Evolutionary conservation across 495 filamentous ascomycete species (phyloP).

Genomic region (Glonium stellatum): DNA sequence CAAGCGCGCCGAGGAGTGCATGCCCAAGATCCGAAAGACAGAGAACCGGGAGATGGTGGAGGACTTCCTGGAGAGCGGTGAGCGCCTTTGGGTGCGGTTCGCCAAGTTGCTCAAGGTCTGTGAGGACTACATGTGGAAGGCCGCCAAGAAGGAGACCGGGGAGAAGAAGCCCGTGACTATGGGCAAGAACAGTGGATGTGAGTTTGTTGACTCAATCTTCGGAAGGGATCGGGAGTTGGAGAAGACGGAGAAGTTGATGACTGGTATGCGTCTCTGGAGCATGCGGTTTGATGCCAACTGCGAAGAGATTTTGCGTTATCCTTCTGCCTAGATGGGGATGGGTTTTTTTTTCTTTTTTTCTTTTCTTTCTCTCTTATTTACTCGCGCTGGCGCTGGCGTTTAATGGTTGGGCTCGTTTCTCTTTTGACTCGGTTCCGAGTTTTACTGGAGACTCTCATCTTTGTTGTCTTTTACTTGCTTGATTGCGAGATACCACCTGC

Average conservation of each 20-base stretch:
- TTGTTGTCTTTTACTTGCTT: neutral
- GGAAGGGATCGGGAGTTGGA: conserved; percentile 87
- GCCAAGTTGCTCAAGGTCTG: conserved; percentile 82
- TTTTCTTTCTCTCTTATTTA: too few relatives aligned
- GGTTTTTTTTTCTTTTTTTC: too few relatives aligned
- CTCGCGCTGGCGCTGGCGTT: neutral
- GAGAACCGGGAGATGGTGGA: conserved; percentile 77
- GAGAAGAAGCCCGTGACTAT: conserved; percentile 61
- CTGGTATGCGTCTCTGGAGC: conserved; percentile 84
- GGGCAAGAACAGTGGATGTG: conserved; percentile 86
- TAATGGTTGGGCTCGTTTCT: conserved; percentile 6
- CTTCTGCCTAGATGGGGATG: conserved; percentile 33
- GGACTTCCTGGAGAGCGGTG: conserved; percentile 87
- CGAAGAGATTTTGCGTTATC: conserved; percentile 70
- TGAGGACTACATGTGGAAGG: conserved; percentile 87
- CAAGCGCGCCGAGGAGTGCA: conserved; percentile 80
- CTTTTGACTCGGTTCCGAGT: conserved; percentile 10
- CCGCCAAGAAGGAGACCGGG: conserved; percentile 55
- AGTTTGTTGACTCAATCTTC: conserved; percentile 97
- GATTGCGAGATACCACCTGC: conserved; percentile 5
- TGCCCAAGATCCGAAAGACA: conserved; percentile 60
- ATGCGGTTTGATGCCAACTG: conserved; percentile 95
- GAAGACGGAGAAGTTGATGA: conserved; percentile 93
- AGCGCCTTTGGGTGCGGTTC: conserved; percentile 78
- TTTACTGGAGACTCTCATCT: conserved; percentile 5